Evolutionary conservation across 805 yeast species (phyloP).

Genomic region (Barnettozyma siamensis): DNA sequence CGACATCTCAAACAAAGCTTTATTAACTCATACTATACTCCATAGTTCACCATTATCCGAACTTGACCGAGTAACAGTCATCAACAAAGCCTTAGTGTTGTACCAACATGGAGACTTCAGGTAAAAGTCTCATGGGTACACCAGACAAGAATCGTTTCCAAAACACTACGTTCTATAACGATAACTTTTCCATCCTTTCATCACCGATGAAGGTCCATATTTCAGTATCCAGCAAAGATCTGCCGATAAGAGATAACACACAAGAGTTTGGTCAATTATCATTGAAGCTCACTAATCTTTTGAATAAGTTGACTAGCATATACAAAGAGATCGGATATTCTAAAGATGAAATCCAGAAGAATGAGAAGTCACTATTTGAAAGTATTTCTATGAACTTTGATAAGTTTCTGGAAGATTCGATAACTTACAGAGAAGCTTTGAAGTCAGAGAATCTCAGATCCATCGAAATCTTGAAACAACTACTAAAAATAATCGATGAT

Average conservation of each 20-base stretch:
- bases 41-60: no score
- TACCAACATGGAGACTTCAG: background rate
- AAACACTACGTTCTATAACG: background rate
- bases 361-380: conserved; percentile 44
- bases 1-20: background rate
- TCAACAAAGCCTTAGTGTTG: background rate
- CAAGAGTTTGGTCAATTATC: conserved; percentile 16
- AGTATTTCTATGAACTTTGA: conserved; percentile 44
- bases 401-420: conserved; percentile 34
- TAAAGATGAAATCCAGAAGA: conserved; percentile 39
- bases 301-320: conserved; percentile 38
- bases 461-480: conserved; percentile 24
- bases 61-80: no score
- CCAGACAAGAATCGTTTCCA: background rate
- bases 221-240: background rate
- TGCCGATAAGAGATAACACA: conserved; percentile 6
- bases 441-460: conserved; percentile 25
- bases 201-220: conserved; percentile 22
- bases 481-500: conserved; percentile 30
- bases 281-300: conserved; percentile 13
- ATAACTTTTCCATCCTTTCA: conserved; percentile 15
- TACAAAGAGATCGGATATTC: conserved; percentile 53
- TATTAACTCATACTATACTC: no score
- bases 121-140: background rate
- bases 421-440: conserved; percentile 30